Conservation (phyloP, 352 stramenopile genomes). For the Phytopythium kandeliae region DNA sequence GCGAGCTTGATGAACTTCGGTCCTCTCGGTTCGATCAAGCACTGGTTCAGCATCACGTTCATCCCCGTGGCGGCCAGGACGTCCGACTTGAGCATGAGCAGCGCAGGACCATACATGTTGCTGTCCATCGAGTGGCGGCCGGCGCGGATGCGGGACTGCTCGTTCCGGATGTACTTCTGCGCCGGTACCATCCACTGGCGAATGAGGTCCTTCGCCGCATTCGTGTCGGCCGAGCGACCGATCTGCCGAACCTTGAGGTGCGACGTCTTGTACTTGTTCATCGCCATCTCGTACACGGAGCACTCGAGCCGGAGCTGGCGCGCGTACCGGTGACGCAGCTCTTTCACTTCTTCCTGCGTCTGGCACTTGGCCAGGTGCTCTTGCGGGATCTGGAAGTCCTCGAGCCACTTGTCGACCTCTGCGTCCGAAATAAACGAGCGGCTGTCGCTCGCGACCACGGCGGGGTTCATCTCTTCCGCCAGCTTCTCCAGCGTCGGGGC, state of each 20-base stretch:
- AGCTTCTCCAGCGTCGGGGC: constrained; percentile 14
- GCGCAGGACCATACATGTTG: constrained; percentile 61
- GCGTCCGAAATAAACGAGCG: constrained; percentile 52
- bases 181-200: constrained; percentile 48
- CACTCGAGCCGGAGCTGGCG: constrained; percentile 74
- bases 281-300: constrained; percentile 76
- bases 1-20: constrained; percentile 82
- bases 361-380: constrained; percentile 45
- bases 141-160: constrained; percentile 45
- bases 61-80: constrained; percentile 53
- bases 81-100: constrained; percentile 54
- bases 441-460: constrained; percentile 7
- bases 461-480: constrained; percentile 9
- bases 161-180: constrained; percentile 32
- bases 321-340: constrained; percentile 63
- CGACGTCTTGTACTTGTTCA: constrained; percentile 52
- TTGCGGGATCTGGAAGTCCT: constrained; percentile 42
- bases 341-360: constrained; percentile 36
- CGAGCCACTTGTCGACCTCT: constrained; percentile 75
- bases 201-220: constrained; percentile 57
- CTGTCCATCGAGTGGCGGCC: constrained; percentile 63
- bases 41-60: constrained; percentile 71
- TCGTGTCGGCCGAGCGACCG: constrained; percentile 40
- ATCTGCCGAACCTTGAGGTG: constrained; percentile 45
- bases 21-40: constrained; percentile 52